Base-by-base conservation (phyloP, 1,284 basidiomycete genomes). In the Cryptococcus maquisensis region DNA sequence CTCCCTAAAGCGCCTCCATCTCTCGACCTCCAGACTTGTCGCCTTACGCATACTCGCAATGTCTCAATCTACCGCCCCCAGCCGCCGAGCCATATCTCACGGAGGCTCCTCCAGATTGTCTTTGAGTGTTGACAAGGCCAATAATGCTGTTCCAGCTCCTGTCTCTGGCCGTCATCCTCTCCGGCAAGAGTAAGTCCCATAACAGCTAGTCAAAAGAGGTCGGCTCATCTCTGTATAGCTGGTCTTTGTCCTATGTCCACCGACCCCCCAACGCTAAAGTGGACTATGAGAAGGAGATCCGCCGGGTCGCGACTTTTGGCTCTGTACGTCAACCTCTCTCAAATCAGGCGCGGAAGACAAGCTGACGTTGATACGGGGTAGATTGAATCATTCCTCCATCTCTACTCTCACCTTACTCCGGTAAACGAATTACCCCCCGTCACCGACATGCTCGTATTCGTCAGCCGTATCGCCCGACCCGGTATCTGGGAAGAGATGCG, bases 401-500 rank as follows among this genome's bases (percentile, higher is more conserved):
- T 77, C 47, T 77, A 76, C 52, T 72, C 74, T 10, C 76, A 77
- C 57, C 59, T 77, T 28, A 69, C 69, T 2, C 71, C 74, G 15
- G 71, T 74, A 9, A 72, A 74, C 8, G 71, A 72, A 48, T 57
- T 77, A n/a, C 69, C 71, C 4, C 66, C 74, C 0, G 74, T 77
- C 20, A 77, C 76, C 9, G 76, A 77, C 54, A 60, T 77, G 10
- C 62, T 77, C 15, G 69, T 73, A 37, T 75, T 75, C 52, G 65
- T 71, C n/a, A 66, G 65, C 45, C 65, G 68, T 8, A 74, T 77
- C 49, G 64, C 68, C 28, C 63, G 73, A 47, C 76, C 76, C 2
- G 72, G 72, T 28, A 68, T 76, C 37, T 77, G 76, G 76, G 76
- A 77, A 61, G 74, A 76, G 61, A 72, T 77, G 64, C 64, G 69